Base-by-base conservation (phyloP, 106 monocot species). In the Acorus calamus region DNA sequence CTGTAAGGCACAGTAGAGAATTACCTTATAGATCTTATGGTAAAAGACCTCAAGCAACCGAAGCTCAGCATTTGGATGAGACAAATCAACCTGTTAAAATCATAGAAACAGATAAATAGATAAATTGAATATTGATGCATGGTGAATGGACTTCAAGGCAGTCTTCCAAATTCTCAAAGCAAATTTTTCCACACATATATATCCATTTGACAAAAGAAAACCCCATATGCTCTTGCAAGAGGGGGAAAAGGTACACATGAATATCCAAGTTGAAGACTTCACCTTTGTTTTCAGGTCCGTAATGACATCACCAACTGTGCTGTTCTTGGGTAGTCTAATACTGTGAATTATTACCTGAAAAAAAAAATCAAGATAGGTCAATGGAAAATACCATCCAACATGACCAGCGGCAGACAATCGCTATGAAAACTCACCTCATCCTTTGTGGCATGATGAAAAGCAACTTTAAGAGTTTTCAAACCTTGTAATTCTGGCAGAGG, bases 381-480 rank as follows among this genome's bases (percentile, higher is more conserved):
- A 28, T 28, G 28, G 28, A 28, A 28, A 28, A 28, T 28, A 28
- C 28, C 28, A 28, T 28, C 28, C 28, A 28, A 28, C 28, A 28
- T 28, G 28, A 28, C 28, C 0, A 28, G 28, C 0, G 28, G 1
- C 28, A 28, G 28, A 28, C 28, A 44, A 60, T 58, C 14, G 11
- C 12, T 8, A 4, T 57, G 45, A 4, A 61, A 50, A 56, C 71
- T 3, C 47, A 92, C 96, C 79, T 98, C 91, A 71, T 91, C 87
- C 64, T 98, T 98, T 28, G 88, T 83, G 53, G 91, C 76, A 85
- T 85, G 87, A 69, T 98, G 87, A 62, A 98, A 98, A 74, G 90
- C 96, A 78, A 98, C 91, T 74, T 98, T 98, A 61, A 98, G 73
- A 63, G 91, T 91, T 78, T 98, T 98, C 49, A 98, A 59, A 49